Evolutionary conservation across 73 alveolate genomes (phyloP).

Genomic region (Blepharisma japonicum): DNA sequence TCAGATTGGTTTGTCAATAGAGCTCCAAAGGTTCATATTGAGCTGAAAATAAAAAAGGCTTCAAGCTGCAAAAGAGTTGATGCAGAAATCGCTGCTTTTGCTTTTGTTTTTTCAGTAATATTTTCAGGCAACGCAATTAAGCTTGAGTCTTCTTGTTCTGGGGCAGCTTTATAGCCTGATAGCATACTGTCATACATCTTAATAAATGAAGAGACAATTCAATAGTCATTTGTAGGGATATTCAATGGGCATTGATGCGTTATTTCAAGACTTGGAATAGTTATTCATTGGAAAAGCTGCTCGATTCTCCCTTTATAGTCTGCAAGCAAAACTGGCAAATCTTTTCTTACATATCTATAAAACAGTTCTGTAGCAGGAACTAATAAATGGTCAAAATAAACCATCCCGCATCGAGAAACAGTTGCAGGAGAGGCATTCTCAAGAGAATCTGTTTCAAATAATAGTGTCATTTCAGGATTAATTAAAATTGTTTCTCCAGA

Average conservation of each 20-base stretch:
- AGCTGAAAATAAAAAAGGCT: slow-evolving; percentile 76
- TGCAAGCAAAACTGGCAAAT: slow-evolving; percentile 84
- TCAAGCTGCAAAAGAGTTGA: slow-evolving; percentile 76
- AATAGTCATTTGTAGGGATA: slow-evolving; percentile 45
- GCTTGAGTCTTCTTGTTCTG: neutral
- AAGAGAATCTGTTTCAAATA: slow-evolving; percentile 89
- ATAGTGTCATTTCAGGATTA: slow-evolving; percentile 89
- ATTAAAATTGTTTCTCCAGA: slow-evolving; percentile 91
- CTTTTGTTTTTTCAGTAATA: slow-evolving; percentile 20
- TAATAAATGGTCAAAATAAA: slow-evolving; percentile 67
- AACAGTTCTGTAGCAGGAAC: slow-evolving; percentile 58
- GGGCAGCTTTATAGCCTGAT: slow-evolving; percentile 4
- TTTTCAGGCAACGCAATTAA: no score
- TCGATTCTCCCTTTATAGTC: slow-evolving; percentile 81
- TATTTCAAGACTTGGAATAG: slow-evolving; percentile 73
- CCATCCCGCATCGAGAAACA: slow-evolving; percentile 98
- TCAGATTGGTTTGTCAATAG: slow-evolving; percentile 78
- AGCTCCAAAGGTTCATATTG: slow-evolving; percentile 92
- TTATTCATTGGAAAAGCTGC: slow-evolving; percentile 62
- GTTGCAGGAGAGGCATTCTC: slow-evolving; percentile 98
- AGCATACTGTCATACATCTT: slow-evolving; percentile 20
- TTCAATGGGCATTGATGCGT: slow-evolving; percentile 68
- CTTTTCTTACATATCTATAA: slow-evolving; percentile 92
- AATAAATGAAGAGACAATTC: slow-evolving; percentile 30
- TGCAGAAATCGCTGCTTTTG: slow-evolving; percentile 49